phyloP scores from a whole-genome alignment of 1,139 yeast genomes.

The Candida dubliniensis region DNA sequence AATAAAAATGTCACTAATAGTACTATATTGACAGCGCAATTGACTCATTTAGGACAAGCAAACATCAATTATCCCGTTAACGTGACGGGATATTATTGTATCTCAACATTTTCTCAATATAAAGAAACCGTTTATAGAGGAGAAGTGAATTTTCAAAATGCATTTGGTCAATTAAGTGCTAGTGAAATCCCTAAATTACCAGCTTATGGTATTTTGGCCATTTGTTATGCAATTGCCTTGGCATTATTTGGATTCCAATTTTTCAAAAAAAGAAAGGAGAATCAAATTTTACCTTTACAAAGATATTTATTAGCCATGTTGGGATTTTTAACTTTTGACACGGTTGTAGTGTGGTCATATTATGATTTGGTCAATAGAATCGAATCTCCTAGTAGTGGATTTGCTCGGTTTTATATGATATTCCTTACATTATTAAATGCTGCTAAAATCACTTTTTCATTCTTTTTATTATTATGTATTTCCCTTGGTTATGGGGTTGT shows the following conservation, averaged over 20 bases:
- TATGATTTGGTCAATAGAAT: conserved; percentile 77
- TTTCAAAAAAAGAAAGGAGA: conserved; percentile 70
- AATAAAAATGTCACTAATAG: conserved; percentile 45
- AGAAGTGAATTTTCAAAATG: conserved; percentile 76
- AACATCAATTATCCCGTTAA: conserved; percentile 63
- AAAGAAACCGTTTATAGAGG: conserved; percentile 54
- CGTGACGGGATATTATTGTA: conserved; percentile 89
- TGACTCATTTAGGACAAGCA: conserved; percentile 59
- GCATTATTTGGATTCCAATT: conserved; percentile 84
- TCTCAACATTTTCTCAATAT: conserved; percentile 60
- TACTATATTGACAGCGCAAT: conserved; percentile 55
- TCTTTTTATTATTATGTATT: conserved; percentile 81
- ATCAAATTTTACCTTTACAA: conserved; percentile 87
- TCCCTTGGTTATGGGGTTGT: conserved; percentile 95
- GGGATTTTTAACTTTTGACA: conserved; percentile 79
- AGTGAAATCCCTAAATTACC: conserved; percentile 90
- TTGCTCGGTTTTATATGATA: conserved; percentile 69
- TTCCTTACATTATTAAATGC: conserved; percentile 79
- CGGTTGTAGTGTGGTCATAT: conserved; percentile 87
- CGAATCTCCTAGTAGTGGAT: conserved; percentile 54
- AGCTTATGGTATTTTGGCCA: conserved; percentile 81
- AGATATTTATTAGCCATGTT: conserved; percentile 85
- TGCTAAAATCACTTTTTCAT: conserved; percentile 80
- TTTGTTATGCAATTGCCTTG: conserved; percentile 78
- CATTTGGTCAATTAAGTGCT: conserved; percentile 87